A percentile compares a stretch with the other conserved stretches of the same genome.
phyloP scores from a whole-genome alignment of 2,329 filamentous ascomycete genomes.

The Allantophomopsis cytisporea region DNA sequence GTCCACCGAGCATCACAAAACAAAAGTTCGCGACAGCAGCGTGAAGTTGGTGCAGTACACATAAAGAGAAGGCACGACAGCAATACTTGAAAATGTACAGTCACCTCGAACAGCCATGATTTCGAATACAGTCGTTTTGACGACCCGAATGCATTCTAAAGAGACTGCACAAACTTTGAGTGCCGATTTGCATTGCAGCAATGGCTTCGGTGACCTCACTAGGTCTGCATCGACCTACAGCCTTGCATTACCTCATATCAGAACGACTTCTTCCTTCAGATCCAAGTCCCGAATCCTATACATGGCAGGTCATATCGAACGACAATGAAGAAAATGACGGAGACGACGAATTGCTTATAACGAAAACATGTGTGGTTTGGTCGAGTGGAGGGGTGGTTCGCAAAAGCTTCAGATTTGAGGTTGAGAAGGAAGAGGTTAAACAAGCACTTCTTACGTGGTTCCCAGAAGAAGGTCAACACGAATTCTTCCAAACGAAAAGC shows the following conservation, averaged over 20 bases:
- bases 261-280: constrained; percentile 65
- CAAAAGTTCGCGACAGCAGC: no score
- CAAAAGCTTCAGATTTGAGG: constrained; percentile 73
- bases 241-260: constrained; percentile 67
- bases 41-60: no score
- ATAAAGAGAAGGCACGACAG: no score
- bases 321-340: constrained; percentile 19
- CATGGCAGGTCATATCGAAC: constrained; percentile 54
- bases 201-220: constrained; percentile 91
- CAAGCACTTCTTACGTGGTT: constrained; percentile 83
- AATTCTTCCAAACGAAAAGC: neutral
- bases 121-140: no score
- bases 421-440: constrained; percentile 76
- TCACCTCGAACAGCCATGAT: no score
- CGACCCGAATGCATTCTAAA: no score
- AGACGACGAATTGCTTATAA: constrained; percentile 24
- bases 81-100: no score
- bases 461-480: constrained; percentile 15
- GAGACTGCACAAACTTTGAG: no score
- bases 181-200: constrained; percentile 4
- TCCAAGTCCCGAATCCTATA: constrained; percentile 51
- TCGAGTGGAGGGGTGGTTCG: constrained; percentile 74
- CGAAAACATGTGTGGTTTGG: constrained; percentile 78
- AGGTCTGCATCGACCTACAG: constrained; percentile 79
- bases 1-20: no score